Evolutionary conservation across 495 filamentous ascomycete species (phyloP).

Genomic region (Friedmanniomyces endolithicus): DNA sequence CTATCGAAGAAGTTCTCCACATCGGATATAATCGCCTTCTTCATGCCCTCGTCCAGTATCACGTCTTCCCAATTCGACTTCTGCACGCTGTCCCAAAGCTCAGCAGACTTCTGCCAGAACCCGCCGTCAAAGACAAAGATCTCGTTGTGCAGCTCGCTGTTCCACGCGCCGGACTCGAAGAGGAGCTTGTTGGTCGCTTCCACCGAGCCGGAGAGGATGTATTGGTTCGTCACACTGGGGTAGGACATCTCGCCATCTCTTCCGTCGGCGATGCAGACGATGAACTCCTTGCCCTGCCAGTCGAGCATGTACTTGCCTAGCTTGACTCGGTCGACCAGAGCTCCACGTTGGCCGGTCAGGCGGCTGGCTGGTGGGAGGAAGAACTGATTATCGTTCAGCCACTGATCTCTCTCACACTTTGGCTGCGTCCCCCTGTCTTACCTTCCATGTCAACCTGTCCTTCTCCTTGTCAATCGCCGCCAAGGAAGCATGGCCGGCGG

Average conservation of each 20-base stretch:
- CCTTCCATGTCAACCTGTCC: conserved; percentile 31
- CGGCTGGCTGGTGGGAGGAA: conserved; percentile 42
- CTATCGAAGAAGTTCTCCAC: conserved; percentile 48
- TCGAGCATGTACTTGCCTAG: conserved; percentile 45
- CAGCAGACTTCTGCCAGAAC: conserved; percentile 46
- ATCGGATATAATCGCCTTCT: conserved; percentile 46
- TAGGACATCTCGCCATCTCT: conserved; percentile 32
- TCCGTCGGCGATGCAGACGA: conserved; percentile 43
- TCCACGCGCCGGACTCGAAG: conserved; percentile 38
- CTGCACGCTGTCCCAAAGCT: conserved; percentile 45
- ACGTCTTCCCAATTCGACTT: conserved; percentile 50
- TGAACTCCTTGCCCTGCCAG: conserved; percentile 38
- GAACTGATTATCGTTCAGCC: neutral
- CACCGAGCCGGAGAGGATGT: conserved; percentile 36
- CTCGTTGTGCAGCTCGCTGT: conserved; percentile 43
- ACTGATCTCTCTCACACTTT: no score
- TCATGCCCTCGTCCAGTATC: conserved; percentile 51
- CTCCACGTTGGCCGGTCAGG: conserved; percentile 36
- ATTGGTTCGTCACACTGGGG: conserved; percentile 32
- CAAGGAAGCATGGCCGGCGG: conserved; percentile 35
- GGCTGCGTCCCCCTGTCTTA: no score
- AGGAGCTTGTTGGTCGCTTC: conserved; percentile 40
- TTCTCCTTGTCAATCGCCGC: conserved; percentile 30
- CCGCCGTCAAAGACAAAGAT: conserved; percentile 53
- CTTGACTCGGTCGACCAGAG: conserved; percentile 31